phyloP scores from a whole-genome alignment of 2,329 filamentous ascomycete species.

The Xylariaceae sp. region DNA sequence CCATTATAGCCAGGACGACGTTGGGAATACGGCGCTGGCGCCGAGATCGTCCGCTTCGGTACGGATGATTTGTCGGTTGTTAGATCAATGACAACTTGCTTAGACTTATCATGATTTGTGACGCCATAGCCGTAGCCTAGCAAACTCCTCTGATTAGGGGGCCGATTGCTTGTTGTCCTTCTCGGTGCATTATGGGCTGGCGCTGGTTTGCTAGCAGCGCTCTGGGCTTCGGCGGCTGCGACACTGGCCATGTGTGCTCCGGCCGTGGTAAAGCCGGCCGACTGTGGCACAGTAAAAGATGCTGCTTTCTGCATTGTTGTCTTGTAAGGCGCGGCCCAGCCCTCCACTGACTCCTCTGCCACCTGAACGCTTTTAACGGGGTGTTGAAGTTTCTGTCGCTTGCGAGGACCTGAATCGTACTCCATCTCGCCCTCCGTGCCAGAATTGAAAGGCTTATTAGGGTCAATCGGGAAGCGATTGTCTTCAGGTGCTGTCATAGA shows the following conservation, averaged over 20 bases:
- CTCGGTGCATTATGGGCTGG: constrained; percentile 19
- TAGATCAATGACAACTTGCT: constrained; percentile 12
- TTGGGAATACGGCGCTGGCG: constrained; percentile 23
- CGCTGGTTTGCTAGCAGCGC: constrained; percentile 27
- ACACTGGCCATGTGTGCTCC: constrained; percentile 57
- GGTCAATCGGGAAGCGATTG: constrained; percentile 70
- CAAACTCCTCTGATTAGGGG: constrained; percentile 39
- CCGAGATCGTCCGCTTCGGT: constrained; percentile 34
- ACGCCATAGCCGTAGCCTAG: constrained; percentile 41
- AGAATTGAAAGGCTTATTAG: constrained; percentile 48
- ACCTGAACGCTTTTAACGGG: constrained; percentile 47
- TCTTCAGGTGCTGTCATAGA: constrained; percentile 67
- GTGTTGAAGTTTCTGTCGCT: constrained; percentile 37
- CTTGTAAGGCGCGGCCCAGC: constrained; percentile 48
- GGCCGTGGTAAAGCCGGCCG: constrained; percentile 66
- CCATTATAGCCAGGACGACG: constrained; percentile 10
- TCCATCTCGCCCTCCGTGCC: constrained; percentile 31
- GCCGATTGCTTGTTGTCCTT: constrained; percentile 31
- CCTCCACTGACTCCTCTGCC: constrained; percentile 42
- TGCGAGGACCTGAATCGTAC: constrained; percentile 31
- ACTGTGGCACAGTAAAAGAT: constrained; percentile 61
- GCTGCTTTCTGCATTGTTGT: constrained; percentile 68
- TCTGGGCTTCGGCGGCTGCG: constrained; percentile 42
- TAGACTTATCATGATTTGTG: constrained; percentile 41
- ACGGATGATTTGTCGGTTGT: constrained; percentile 19